Conservation (phyloP, 129 eudicot genomes). For the Calendula officinalis region DNA sequence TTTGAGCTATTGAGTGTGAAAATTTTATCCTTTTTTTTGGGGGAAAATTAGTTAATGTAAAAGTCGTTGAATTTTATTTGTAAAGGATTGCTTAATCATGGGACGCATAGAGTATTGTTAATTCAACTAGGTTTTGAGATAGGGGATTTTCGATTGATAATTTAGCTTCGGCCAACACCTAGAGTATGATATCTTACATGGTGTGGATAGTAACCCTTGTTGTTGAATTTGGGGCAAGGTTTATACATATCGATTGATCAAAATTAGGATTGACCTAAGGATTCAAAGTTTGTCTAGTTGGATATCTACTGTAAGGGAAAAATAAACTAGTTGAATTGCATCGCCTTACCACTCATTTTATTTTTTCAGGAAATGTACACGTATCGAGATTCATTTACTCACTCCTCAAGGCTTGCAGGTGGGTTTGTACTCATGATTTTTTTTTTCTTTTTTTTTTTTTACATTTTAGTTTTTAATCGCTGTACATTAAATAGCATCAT, state of each 20-base stretch:
- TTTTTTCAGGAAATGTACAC: slow-evolving; percentile 80
- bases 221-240: too few relatives aligned
- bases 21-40: not conserved
- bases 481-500: not conserved
- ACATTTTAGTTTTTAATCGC: not conserved
- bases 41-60: not conserved
- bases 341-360: slow-evolving; percentile 9
- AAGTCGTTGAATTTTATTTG: not conserved
- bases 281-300: not conserved
- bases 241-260: too few relatives aligned
- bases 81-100: not conserved
- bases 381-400: slow-evolving; percentile 83
- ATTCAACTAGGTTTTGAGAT: not conserved
- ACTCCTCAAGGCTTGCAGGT: slow-evolving; percentile 89
- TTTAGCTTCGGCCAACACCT: too few relatives aligned
- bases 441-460: not conserved
- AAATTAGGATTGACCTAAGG: not conserved
- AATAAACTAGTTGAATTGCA: not conserved
- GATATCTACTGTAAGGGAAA: too few relatives aligned
- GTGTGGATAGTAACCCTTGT: too few relatives aligned
- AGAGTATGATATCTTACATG: too few relatives aligned
- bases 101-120: not conserved
- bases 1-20: slow-evolving; percentile 10
- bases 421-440: not conserved
- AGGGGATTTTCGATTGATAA: not conserved